Percentiles rank a stretch among this genome's conserved stretches.
Conservation (phyloP, 306 rosid species). For the Trichosanthes truncata region DNA sequence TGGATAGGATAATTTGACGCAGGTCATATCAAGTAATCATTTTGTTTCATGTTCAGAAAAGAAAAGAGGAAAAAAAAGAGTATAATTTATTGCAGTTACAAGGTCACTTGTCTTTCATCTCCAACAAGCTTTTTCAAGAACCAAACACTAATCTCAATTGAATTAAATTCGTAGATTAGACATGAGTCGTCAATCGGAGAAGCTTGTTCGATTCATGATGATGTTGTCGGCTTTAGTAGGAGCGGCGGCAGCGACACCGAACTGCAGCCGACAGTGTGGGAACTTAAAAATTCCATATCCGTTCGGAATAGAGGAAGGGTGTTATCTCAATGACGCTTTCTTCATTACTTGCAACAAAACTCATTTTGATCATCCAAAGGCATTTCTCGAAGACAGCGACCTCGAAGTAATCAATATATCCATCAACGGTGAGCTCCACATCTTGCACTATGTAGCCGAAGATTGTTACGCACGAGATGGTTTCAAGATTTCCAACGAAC, state of each 20-base stretch:
- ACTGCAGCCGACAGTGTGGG: slow-evolving; percentile 23
- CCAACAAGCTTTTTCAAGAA: no score
- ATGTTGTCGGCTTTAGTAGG: not conserved
- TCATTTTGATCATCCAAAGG: not conserved
- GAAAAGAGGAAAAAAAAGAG: no score
- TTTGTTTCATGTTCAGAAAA: no score
- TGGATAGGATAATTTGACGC: no score
- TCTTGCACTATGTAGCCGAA: not conserved
- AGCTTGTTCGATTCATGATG: no score
- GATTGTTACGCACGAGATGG: not conserved
- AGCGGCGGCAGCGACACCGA: not conserved
- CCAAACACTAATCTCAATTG: no score
- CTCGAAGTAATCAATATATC: slow-evolving; percentile 11
- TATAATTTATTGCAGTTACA: no score
- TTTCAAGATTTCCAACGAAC: rapidly evolving
- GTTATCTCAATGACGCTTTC: not conserved
- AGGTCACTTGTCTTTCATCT: no score
- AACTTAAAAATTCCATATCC: slow-evolving; percentile 31
- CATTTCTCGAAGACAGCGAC: not conserved
- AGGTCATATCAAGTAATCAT: no score
- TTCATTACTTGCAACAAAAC: not conserved
- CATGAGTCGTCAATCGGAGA: not conserved
- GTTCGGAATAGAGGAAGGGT: slow-evolving; percentile 12
- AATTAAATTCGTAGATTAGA: no score
- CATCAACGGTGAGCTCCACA: not conserved